Evolutionary conservation across 2,329 filamentous ascomycete species (phyloP), one percentile per base, ranked within the genome.

Genomic region (Eurotiales sp.): DNA sequence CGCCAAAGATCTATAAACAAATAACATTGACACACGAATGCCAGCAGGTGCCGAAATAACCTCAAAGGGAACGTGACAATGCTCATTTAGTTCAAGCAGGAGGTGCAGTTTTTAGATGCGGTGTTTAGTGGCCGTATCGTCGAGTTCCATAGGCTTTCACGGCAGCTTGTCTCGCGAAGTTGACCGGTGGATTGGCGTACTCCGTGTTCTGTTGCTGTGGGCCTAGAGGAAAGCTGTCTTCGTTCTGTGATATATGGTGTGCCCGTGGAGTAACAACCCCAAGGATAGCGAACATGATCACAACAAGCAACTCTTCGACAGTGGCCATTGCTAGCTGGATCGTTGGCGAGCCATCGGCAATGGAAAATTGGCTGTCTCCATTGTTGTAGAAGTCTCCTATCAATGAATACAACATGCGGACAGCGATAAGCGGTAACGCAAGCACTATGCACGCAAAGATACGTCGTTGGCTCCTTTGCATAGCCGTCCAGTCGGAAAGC

Each of bases 331-430:
- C 21, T 8, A 37, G 29, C 17, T 46, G 44, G 11, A 46, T 44
- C 8, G n/a, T 17, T 11, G 41, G 41, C 23, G 14, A 29, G 4
- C 41, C 23, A 44, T 29, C 15, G n/a, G 21, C 44, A 36, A 46
- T 37, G 27, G 32, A 34, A 21, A 37, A 34, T 23, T 36, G 17
- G 14, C 17, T 45, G 42, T 45, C 14, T 6, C 29, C 4, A 10
- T 34, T 30, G 10, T 34, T 34, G 30, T 14, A 36, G 19, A 46
- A 36, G n/a, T 34, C 44, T 8, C 32, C 29, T 10, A 46, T 34
- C 2, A 46, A 19, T 3, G 44, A 46, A 25, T 46, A 46, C 19
- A 49, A 12, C 23, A 49, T 12, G 23, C 46, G 46, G 10, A 49
- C 46, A 8, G 36, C 32, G 21, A 40, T 39, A 7, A 49, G n/a